Percentiles rank a stretch among this genome's conserved stretches.
These are phyloP conservation scores for Blastomyces gilchristii DNA, from an alignment of 2,329 filamentous ascomycete genomes.

Conservation along the genomic window DNA sequence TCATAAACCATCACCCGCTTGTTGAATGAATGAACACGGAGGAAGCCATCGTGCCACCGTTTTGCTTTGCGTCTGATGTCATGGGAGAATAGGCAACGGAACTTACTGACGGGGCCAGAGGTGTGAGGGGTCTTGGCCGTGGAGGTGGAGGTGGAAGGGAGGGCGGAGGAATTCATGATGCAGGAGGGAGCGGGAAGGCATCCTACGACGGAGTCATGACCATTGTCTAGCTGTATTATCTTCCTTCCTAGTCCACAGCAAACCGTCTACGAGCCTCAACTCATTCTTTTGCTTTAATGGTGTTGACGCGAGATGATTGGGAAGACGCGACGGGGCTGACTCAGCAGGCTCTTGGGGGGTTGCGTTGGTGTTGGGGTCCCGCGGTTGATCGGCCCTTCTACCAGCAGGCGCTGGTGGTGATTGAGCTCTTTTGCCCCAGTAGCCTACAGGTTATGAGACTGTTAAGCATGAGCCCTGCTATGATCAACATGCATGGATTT, in stretches of 20 bases:
- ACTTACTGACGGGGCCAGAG: constrained; percentile 69
- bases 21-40: constrained; percentile 87
- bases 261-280: background rate
- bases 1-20: constrained; percentile 85
- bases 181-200: background rate
- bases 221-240: background rate
- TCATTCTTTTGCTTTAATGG: background rate
- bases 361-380: too few species aligned
- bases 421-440: too few species aligned
- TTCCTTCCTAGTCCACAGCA: background rate
- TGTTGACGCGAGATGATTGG: background rate
- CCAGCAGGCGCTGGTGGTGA: too few species aligned
- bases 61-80: constrained; percentile 82
- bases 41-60: constrained; percentile 82
- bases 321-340: constrained; percentile 1
- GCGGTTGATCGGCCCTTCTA: too few species aligned
- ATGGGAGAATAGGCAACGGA: constrained; percentile 75
- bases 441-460: too few species aligned
- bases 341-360: too few species aligned
- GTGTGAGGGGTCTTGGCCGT: constrained; percentile 40
- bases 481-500: too few species aligned
- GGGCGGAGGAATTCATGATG: constrained; percentile 6
- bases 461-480: too few species aligned
- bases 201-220: background rate
- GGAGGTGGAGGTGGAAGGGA: constrained; percentile 15